Evolutionary conservation across 2,329 filamentous ascomycete species (phyloP), one percentile per base, ranked within the genome.

Genomic region (Grosmannia serpens): DNA sequence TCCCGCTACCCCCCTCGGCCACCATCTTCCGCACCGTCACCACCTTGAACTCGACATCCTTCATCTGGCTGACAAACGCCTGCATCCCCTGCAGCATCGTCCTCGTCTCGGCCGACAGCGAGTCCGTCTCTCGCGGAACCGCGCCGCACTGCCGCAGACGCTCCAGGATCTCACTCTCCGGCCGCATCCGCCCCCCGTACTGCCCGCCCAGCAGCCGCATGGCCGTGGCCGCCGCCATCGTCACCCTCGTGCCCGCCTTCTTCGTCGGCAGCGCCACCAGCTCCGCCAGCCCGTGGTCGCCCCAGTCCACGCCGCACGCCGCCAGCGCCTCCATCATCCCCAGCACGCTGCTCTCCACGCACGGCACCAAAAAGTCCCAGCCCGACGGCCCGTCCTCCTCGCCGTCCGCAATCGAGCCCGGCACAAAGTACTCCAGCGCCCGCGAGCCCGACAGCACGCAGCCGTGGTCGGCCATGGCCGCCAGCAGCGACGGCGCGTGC

Each of bases 321-420:
- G 17, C 55, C 10, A 63, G 58, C 9, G 61, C 57, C 17, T 50
- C 56, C 61, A 63, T 61, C 61, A 62, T 63, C 49, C 60, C 61
- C n/a, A 52, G 24, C 22, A 54, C 44, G 47, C 58, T 58, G 26
- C 8, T 13, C n/a, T 20, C 17, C 6, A 53, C 4, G 38, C 61
- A 63, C 11, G 61, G 60, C 41, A 63, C 61, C 9, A 62, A 26
- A 49, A 63, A 63, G 38, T 63, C 61, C 60, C 61, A 63, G 58
- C 62, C 61, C 15, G 61, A 62, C 8, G 22, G n/a, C 22, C 7
- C 44, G 10, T 55, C 29, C 13, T 9, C 15, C n/a, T n/a, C n/a
- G n/a, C n/a, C n/a, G 6, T 46, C 41, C 17, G 13, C 35, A 11
- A 56, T n/a, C 26, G 58, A 58, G 2, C 61, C 61, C 11, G 61